Conservation (phyloP, 257 asterid genomes). For the Solanum dulcamara region DNA sequence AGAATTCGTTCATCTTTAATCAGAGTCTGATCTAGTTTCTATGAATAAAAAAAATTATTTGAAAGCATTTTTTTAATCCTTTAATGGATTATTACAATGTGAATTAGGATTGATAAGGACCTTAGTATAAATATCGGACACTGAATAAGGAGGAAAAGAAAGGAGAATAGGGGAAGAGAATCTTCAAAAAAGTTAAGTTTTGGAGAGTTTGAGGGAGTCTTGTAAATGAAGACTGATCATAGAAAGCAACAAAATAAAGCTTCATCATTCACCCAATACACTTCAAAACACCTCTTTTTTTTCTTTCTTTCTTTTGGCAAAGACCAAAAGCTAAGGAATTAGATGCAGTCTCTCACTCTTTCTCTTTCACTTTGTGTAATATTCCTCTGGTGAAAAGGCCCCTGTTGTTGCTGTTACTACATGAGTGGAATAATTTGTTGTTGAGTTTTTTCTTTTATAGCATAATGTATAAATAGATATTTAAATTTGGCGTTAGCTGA, state of each 20-base stretch:
- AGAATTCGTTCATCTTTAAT: too few relatives aligned
- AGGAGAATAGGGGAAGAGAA: conserved; percentile 24
- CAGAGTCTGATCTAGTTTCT: too few relatives aligned
- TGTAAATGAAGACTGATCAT: conserved; percentile 55
- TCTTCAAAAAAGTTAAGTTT: conserved; percentile 60
- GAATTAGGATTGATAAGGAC: neutral
- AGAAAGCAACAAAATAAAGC: conserved; percentile 60
- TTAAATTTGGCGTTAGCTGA: too few relatives aligned
- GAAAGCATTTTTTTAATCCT: neutral
- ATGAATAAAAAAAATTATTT: too few relatives aligned
- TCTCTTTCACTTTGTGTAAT: conserved; percentile 1
- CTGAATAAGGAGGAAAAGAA: neutral
- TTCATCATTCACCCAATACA: conserved; percentile 28
- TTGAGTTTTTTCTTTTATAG: neutral
- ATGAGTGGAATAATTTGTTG: neutral
- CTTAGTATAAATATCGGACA: neutral
- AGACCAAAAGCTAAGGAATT: conserved; percentile 25
- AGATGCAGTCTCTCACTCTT: conserved; percentile 29
- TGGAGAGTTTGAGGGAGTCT: conserved; percentile 46
- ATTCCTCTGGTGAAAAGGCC: neutral
- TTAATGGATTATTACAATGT: neutral
- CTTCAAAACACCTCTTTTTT: conserved; percentile 4
- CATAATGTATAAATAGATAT: too few relatives aligned
- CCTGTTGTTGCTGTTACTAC: neutral
- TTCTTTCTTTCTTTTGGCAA: conserved; percentile 1